Conservation (phyloP, 352 stramenopile genomes). For the Globisporangium paroecandrum region DNA sequence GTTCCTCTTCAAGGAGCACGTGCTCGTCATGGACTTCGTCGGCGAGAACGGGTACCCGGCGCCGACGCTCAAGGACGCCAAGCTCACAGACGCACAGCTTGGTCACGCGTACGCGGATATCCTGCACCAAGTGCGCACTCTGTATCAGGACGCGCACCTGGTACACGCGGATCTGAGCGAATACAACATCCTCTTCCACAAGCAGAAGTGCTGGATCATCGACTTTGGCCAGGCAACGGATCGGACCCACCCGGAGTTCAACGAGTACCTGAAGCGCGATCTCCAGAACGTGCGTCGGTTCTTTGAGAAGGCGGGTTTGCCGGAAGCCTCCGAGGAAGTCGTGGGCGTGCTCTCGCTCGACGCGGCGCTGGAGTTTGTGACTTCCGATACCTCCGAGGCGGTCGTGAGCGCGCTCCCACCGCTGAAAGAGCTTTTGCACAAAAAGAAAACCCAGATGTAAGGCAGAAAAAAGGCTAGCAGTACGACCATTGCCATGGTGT, state of each 20-base stretch:
- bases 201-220: slow-evolving; percentile 82
- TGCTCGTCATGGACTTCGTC: slow-evolving; percentile 75
- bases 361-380: slow-evolving; percentile 40
- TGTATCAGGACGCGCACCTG: slow-evolving; percentile 55
- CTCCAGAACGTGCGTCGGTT: slow-evolving; percentile 73
- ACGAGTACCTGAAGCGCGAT: slow-evolving; percentile 70
- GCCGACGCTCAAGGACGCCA: slow-evolving; percentile 60
- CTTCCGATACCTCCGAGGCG: slow-evolving; percentile 26
- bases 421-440: slow-evolving; percentile 27
- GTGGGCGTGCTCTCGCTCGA: slow-evolving; percentile 40
- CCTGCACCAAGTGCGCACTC: slow-evolving; percentile 35
- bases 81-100: slow-evolving; percentile 52
- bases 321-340: slow-evolving; percentile 31
- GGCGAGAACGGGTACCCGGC: slow-evolving; percentile 52
- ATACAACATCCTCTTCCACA: slow-evolving; percentile 89
- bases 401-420: slow-evolving; percentile 28
- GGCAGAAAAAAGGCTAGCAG: background rate
- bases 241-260: slow-evolving; percentile 62
- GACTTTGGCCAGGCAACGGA: slow-evolving; percentile 91
- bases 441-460: slow-evolving; percentile 21
- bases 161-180: slow-evolving; percentile 73
- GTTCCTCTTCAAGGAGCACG: slow-evolving; percentile 55
- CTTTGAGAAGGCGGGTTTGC: slow-evolving; percentile 54
- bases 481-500: background rate
- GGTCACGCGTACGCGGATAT: slow-evolving; percentile 52